Percentiles rank a stretch among this genome's conserved stretches.
These are phyloP conservation scores for Fusarium sp. DNA, from an alignment of 2,329 filamentous ascomycete species.

Conservation along the genomic window DNA sequence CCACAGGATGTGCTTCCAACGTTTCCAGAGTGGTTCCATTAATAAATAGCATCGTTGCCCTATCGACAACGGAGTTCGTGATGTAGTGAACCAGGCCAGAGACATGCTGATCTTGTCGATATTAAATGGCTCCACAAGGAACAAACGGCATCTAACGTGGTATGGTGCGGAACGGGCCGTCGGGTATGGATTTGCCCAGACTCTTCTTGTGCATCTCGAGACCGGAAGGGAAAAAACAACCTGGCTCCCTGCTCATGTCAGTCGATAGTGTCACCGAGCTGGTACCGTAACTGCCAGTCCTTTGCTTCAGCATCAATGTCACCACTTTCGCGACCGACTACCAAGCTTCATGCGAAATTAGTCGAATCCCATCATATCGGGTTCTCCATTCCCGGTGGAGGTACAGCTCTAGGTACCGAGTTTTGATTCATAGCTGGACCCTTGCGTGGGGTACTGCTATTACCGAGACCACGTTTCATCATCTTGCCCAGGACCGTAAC, in stretches of 20 bases:
- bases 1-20: background rate
- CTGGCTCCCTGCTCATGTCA: slow-evolving; percentile 5
- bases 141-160: slow-evolving; percentile 2
- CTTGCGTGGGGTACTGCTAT: slow-evolving; percentile 51
- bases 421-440: slow-evolving; percentile 41
- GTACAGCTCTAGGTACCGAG: slow-evolving; percentile 33
- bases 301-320: background rate
- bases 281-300: background rate
- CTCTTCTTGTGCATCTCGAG: slow-evolving; percentile 6
- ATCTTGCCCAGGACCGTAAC: slow-evolving; percentile 88
- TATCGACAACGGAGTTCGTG: slow-evolving; percentile 4
- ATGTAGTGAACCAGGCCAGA: slow-evolving; percentile 11
- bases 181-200: slow-evolving; percentile 26
- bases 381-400: slow-evolving; percentile 57
- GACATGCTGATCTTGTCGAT: slow-evolving; percentile 19
- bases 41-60: slow-evolving; percentile 1
- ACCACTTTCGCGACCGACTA: background rate
- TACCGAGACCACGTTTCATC: slow-evolving; percentile 77
- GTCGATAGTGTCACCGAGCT: background rate
- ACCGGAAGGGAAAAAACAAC: background rate
- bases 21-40: background rate
- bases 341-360: slow-evolving; percentile 9
- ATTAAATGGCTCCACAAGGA: slow-evolving; percentile 32
- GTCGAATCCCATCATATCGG: slow-evolving; percentile 50
- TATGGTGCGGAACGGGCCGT: slow-evolving; percentile 41